Evolutionary conservation across 441 rosid genomes (phyloP).

Genomic region (Euphorbia neoarborescens): DNA sequence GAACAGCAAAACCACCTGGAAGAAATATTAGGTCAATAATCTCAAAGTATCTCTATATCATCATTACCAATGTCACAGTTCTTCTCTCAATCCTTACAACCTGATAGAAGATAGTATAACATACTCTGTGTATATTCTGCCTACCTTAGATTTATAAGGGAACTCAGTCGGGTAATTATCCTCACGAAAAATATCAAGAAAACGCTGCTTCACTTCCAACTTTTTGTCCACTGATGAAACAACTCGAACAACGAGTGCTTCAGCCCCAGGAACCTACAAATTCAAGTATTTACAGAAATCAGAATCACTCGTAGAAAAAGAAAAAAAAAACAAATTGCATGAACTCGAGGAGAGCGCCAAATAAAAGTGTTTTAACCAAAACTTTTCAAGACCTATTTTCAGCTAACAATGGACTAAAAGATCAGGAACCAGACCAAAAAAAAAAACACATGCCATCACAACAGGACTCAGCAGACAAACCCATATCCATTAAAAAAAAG

Average conservation of each 20-base stretch:
- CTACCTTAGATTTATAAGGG: conserved; percentile 96
- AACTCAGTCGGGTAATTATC: conserved; percentile 88
- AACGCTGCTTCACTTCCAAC: conserved; percentile 89
- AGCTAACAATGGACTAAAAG: neutral
- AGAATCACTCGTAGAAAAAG: conserved; percentile 2
- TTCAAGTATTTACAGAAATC: conserved; percentile 17
- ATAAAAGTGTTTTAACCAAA: neutral
- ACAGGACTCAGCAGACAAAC: neutral
- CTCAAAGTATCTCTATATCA: neutral
- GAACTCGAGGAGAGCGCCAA: no score
- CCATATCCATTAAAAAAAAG: neutral
- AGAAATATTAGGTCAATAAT: conserved; percentile 22
- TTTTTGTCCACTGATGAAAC: conserved; percentile 99
- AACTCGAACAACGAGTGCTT: conserved; percentile 87
- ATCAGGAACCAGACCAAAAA: neutral
- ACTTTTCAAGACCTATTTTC: neutral
- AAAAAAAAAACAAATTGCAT: neutral
- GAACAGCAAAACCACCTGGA: conserved; percentile 85
- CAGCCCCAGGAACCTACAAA: conserved; percentile 86
- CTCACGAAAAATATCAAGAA: conserved; percentile 90
- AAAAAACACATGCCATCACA: no score
- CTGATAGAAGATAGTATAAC: neutral
- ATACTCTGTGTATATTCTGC: conserved; percentile 17
- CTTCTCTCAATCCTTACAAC: neutral
- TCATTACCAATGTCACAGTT: neutral